These are phyloP conservation scores for Penicillium sp. DNA, from an alignment of 2,329 filamentous ascomycete genomes.

Conservation along the genomic window DNA sequence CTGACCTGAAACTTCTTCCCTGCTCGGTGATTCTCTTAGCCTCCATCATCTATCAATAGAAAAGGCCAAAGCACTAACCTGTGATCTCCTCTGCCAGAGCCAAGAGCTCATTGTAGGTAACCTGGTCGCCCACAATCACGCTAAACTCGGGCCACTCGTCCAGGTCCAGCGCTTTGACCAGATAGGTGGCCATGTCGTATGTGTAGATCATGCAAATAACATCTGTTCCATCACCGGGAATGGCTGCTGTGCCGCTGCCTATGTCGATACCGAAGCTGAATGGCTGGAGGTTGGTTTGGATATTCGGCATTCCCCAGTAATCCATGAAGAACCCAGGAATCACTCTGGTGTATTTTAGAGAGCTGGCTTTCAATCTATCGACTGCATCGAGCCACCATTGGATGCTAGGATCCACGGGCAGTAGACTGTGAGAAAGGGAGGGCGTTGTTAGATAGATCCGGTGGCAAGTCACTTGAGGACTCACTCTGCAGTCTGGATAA, in stretches of 20 bases:
- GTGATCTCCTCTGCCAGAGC: constrained; percentile 42
- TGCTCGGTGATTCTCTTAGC: constrained; percentile 3
- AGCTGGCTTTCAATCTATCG: constrained; percentile 30
- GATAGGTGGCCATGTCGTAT: constrained; percentile 49
- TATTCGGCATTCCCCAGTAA: constrained; percentile 43
- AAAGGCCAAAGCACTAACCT: constrained; percentile 28
- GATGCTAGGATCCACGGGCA: constrained; percentile 31
- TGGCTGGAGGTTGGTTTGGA: constrained; percentile 41
- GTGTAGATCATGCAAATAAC: constrained; percentile 50
- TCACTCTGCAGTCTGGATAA: constrained; percentile 34
- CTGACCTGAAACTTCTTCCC: constrained; percentile 38
- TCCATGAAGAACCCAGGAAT: constrained; percentile 49
- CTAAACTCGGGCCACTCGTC: constrained; percentile 46
- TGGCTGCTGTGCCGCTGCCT: constrained; percentile 44
- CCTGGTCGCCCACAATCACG: constrained; percentile 39
- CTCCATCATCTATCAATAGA: not conserved
- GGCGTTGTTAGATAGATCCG: not conserved
- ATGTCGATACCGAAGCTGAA: constrained; percentile 48
- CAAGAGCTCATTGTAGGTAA: constrained; percentile 49
- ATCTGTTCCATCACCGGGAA: constrained; percentile 51
- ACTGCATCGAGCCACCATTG: constrained; percentile 29
- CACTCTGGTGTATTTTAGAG: constrained; percentile 41
- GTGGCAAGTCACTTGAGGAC: not conserved
- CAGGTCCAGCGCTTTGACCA: constrained; percentile 43
- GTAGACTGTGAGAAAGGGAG: constrained; percentile 16